Evolutionary conservation across 192 early-diverging fungal genomes (phyloP).

Genomic region (Coemansia sp.): DNA sequence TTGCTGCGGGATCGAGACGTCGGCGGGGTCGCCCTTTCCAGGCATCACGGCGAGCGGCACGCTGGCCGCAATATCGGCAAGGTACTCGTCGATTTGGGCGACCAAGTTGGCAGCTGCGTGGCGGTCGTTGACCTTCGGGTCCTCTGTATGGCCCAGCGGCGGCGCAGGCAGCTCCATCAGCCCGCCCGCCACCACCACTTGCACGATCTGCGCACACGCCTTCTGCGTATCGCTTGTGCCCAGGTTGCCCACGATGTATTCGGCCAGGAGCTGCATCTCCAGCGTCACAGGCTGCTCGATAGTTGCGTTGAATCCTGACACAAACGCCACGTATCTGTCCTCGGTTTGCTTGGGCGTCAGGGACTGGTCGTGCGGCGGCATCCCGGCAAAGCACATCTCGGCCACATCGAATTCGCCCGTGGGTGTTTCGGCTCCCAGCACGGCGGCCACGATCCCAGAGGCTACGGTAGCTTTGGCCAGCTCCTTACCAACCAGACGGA

Average conservation of each 20-base stretch:
- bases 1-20: slow-evolving; percentile 81
- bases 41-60: slow-evolving; percentile 80
- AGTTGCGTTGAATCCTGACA: slow-evolving; percentile 75
- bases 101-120: slow-evolving; percentile 53
- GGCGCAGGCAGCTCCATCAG: slow-evolving; percentile 52
- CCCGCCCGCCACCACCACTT: slow-evolving; percentile 79
- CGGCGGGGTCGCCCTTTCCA: slow-evolving; percentile 76
- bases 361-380: slow-evolving; percentile 57
- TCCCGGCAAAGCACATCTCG: slow-evolving; percentile 76
- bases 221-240: slow-evolving; percentile 62
- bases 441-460: slow-evolving; percentile 78
- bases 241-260: slow-evolving; percentile 76
- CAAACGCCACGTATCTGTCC: slow-evolving; percentile 72
- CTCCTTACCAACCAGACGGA: slow-evolving; percentile 67
- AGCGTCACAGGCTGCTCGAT: slow-evolving; percentile 51
- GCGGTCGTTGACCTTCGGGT: slow-evolving; percentile 53
- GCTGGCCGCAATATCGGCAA: slow-evolving; percentile 62
- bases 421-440: slow-evolving; percentile 75
- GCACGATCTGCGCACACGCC: slow-evolving; percentile 58
- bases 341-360: slow-evolving; percentile 17
- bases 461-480: slow-evolving; percentile 61
- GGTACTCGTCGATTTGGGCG: slow-evolving; percentile 60
- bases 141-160: slow-evolving; percentile 50
- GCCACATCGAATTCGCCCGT: slow-evolving; percentile 81
- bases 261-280: slow-evolving; percentile 70